Evolutionary conservation across 345 rosid genomes (phyloP).

Genomic region (Cardiospermum halicacabum): DNA sequence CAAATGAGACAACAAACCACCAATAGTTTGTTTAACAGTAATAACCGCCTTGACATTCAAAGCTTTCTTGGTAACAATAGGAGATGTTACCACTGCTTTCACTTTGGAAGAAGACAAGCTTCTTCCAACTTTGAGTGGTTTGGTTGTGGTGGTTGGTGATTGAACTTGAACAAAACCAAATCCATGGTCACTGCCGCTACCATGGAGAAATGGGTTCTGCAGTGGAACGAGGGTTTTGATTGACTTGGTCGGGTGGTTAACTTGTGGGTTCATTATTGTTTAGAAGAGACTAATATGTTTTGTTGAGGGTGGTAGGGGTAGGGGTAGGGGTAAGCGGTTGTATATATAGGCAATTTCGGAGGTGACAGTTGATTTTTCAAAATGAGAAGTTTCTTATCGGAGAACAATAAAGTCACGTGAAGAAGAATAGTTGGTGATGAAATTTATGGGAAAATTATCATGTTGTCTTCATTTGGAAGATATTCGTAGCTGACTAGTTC

Average conservation of each 20-base stretch:
- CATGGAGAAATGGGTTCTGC: constrained; percentile 28
- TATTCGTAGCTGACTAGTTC: no score
- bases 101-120: constrained; percentile 3
- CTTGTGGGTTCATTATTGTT: constrained; percentile 32
- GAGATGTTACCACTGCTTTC: constrained; percentile 15
- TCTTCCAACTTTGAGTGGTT: constrained; percentile 5
- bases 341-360: no score
- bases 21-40: constrained; percentile 27
- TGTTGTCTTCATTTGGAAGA: no score
- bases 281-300: no score
- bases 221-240: constrained; percentile 12
- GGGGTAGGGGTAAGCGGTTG: no score
- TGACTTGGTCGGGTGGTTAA: constrained; percentile 14
- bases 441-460: no score
- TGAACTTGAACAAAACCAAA: constrained; percentile 7
- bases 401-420: no score
- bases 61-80: background rate
- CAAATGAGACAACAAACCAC: constrained; percentile 24
- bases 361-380: no score
- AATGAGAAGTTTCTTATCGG: no score
- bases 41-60: constrained; percentile 33
- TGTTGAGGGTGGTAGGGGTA: no score
- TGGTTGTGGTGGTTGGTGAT: constrained; percentile 1
- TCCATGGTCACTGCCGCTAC: constrained; percentile 12
- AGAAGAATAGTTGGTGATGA: no score